phyloP scores from a whole-genome alignment of 768 basidiomycete species.

The Podaxis rugospora region DNA sequence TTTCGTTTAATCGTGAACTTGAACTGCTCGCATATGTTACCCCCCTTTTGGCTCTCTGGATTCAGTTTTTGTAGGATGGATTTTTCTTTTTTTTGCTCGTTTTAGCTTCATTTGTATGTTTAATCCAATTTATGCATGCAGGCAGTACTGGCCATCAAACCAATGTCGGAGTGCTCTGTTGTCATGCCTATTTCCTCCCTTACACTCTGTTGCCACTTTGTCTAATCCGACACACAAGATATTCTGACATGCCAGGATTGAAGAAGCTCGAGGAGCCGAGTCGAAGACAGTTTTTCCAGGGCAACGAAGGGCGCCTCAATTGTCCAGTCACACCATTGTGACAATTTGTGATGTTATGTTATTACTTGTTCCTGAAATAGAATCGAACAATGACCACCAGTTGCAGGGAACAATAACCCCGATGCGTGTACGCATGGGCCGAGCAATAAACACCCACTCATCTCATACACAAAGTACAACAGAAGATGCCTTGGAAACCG shows the following conservation, averaged over 20 bases:
- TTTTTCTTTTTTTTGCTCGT: neutral
- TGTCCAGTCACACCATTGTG: neutral
- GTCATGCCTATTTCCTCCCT: no score
- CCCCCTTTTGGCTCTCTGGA: neutral
- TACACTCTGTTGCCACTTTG: no score
- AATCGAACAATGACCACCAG: neutral
- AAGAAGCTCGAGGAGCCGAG: no score
- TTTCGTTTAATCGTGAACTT: neutral
- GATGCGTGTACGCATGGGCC: neutral
- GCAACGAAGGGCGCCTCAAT: neutral
- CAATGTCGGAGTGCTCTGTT: no score
- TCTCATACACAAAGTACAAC: neutral
- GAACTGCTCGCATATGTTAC: neutral
- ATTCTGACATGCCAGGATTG: no score
- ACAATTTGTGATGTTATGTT: neutral
- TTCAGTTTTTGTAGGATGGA: neutral
- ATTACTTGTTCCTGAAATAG: slow-evolving; percentile 3
- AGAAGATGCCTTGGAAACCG: neutral
- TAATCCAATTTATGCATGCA: neutral
- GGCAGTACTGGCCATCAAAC: no score
- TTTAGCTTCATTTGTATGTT: neutral
- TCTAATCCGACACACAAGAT: no score
- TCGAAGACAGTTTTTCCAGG: neutral
- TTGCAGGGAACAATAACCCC: slow-evolving; percentile 2
- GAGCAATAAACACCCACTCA: neutral